These are phyloP conservation scores for Cladosporium velox DNA, from an alignment of 2,329 filamentous ascomycete genomes.

Conservation along the genomic window DNA sequence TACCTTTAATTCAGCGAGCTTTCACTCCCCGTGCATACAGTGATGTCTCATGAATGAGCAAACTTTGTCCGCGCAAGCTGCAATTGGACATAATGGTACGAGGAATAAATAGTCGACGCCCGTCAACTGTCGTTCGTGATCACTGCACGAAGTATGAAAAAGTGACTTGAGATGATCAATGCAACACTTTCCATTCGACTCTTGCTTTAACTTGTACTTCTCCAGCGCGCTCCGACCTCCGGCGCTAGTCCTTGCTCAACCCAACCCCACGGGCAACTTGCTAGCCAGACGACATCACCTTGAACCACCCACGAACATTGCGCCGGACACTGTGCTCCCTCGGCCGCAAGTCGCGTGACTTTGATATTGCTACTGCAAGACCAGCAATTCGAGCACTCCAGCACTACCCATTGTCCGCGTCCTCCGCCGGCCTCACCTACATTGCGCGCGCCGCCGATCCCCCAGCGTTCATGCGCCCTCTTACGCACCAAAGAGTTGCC, in stretches of 20 bases:
- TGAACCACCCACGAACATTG: neutral
- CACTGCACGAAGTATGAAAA: neutral
- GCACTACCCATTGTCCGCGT: neutral
- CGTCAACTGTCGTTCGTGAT: too few relatives aligned
- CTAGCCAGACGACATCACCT: neutral
- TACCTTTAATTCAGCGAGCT: too few relatives aligned
- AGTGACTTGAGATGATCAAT: neutral
- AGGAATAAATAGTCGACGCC: too few relatives aligned
- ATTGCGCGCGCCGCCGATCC: neutral
- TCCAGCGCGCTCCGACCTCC: neutral
- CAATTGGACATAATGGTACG: too few relatives aligned
- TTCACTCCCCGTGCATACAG: too few relatives aligned
- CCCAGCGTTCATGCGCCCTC: slow-evolving; percentile 1
- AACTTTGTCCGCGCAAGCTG: too few relatives aligned
- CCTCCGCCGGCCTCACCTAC: neutral
- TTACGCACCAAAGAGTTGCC: neutral
- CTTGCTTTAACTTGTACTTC: neutral
- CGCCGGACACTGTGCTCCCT: neutral
- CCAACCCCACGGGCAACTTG: slow-evolving; percentile 1
- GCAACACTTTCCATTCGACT: neutral
- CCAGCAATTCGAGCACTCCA: neutral
- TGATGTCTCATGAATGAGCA: too few relatives aligned
- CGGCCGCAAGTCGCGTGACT: neutral
- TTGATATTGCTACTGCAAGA: neutral
- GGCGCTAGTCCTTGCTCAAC: slow-evolving; percentile 2